Evolutionary conservation across 805 yeast species (phyloP).

Genomic region (Nakazawaea siamensis): DNA sequence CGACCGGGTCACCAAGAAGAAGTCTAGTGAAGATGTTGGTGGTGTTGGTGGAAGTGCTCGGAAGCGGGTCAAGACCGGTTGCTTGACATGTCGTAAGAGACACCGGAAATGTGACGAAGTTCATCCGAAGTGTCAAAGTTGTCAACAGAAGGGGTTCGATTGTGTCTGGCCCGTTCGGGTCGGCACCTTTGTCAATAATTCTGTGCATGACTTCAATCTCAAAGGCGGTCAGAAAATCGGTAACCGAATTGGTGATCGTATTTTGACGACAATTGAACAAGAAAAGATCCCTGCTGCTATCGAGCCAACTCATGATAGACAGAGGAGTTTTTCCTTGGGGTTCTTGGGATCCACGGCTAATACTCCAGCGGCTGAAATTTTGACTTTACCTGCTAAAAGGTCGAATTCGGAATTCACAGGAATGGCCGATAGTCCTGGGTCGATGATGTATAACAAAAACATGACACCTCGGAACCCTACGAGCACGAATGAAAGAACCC

Average conservation of each 20-base stretch:
- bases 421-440: constrained; percentile 4
- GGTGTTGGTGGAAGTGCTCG: constrained; percentile 6
- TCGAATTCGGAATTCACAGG: constrained; percentile 8
- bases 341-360: no score
- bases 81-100: constrained; percentile 42
- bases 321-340: constrained; percentile 6
- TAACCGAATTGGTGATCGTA: constrained; percentile 6
- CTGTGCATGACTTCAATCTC: constrained; percentile 16
- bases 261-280: constrained; percentile 5
- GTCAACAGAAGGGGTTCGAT: constrained; percentile 27
- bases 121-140: constrained; percentile 41
- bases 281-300: constrained; percentile 7
- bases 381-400: not conserved
- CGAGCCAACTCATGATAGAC: not conserved
- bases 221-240: constrained; percentile 1
- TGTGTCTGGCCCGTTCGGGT: constrained; percentile 28
- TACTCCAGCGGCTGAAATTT: not conserved
- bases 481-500: no score
- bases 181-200: constrained; percentile 20
- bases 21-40: no score
- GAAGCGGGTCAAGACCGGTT: constrained; percentile 32
- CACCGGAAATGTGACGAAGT: constrained; percentile 52
- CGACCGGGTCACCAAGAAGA: no score
- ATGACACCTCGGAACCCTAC: no score
- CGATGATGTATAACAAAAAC: no score